Evolutionary conservation across 169 alveolate species (phyloP).

Genomic region (Plasmodium cynomolgi): DNA sequence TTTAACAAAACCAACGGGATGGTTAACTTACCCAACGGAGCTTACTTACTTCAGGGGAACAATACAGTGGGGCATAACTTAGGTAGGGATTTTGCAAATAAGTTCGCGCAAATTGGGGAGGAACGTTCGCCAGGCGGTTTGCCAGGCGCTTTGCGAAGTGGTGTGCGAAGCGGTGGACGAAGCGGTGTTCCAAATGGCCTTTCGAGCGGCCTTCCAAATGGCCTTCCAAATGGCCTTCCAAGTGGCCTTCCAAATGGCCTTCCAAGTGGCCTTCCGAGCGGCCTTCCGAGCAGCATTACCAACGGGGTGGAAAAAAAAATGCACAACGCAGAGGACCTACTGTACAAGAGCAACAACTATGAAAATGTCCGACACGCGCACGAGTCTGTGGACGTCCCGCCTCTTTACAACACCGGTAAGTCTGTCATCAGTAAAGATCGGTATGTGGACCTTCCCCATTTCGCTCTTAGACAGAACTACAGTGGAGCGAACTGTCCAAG

Average conservation of each 20-base stretch:
- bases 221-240: no score
- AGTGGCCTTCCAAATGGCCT: neutral
- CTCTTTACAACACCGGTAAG: neutral
- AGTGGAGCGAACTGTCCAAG: neutral
- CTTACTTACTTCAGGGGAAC: neutral
- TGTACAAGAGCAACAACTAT: slow-evolving; percentile 7
- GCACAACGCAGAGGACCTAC: slow-evolving; percentile 55
- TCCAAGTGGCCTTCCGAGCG: no score
- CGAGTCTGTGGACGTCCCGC: neutral
- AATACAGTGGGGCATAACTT: neutral
- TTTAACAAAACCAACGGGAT: neutral
- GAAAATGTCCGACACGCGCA: neutral
- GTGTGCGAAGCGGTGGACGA: no score
- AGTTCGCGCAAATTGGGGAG: neutral
- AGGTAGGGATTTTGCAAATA: neutral
- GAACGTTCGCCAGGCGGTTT: neutral
- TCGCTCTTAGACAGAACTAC: neutral
- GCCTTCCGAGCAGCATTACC: neutral
- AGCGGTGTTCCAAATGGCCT: neutral
- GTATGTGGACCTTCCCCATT: neutral
- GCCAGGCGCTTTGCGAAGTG: no score
- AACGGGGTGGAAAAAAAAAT: slow-evolving; percentile 18
- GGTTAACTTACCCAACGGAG: neutral
- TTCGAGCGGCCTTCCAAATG: no score
- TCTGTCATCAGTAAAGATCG: neutral